These are phyloP conservation scores for Pseudogymnoascus sp. DNA, from an alignment of 2,329 filamentous ascomycete species.

Conservation along the genomic window DNA sequence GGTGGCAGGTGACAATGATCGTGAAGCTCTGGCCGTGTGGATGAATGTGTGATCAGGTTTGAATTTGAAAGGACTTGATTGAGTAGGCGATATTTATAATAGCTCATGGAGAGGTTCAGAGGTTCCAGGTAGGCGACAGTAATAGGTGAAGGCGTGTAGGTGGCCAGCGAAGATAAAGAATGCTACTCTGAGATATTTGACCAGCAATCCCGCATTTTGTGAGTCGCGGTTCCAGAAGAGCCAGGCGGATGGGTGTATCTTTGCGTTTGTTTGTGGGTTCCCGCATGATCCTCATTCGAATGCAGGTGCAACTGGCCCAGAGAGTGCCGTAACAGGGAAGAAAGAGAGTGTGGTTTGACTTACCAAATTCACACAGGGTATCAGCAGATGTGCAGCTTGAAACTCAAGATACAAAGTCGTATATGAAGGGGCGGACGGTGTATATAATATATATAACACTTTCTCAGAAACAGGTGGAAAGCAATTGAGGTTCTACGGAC, in stretches of 20 bases:
- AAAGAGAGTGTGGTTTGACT: background rate
- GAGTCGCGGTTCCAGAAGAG: background rate
- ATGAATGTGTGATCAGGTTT: background rate
- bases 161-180: background rate
- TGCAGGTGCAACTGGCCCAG: background rate
- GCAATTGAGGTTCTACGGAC: slow-evolving; percentile 2
- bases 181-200: background rate
- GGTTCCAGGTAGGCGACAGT: background rate
- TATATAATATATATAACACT: background rate
- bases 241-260: background rate
- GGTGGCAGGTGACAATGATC: background rate
- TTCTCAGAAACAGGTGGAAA: background rate
- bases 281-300: slow-evolving; percentile 1
- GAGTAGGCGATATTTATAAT: background rate
- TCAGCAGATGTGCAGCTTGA: slow-evolving; percentile 5
- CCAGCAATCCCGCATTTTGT: background rate
- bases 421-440: background rate
- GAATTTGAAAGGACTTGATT: background rate
- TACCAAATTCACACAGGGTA: background rate
- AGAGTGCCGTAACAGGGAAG: background rate
- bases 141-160: background rate
- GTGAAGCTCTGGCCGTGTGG: background rate
- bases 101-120: background rate
- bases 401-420: background rate
- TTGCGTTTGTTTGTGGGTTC: slow-evolving; percentile 4